These are phyloP conservation scores for Tuber aestivum DNA, from an alignment of 495 filamentous ascomycete genomes.

Conservation along the genomic window DNA sequence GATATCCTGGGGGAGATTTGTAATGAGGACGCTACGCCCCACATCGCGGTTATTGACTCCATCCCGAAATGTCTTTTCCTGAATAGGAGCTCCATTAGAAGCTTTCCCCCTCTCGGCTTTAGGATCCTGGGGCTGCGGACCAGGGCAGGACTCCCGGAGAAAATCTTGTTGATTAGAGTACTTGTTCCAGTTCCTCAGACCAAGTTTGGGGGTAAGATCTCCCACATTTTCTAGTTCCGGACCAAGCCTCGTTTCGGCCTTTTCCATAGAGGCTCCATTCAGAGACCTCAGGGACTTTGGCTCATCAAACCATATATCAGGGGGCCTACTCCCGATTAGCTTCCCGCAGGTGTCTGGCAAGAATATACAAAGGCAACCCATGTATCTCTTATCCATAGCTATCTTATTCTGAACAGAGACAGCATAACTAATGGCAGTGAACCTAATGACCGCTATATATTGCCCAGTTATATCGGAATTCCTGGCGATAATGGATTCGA, in stretches of 20 bases:
- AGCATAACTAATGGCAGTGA: slow-evolving; percentile 21
- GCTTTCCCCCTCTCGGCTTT: background rate
- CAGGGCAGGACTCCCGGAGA: background rate
- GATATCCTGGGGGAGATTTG: slow-evolving; percentile 25
- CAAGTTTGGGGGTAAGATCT: background rate
- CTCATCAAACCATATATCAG: slow-evolving; percentile 1
- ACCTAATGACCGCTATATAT: slow-evolving; percentile 14
- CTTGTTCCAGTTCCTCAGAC: background rate
- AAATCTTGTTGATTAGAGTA: background rate
- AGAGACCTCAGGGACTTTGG: background rate
- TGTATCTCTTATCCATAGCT: background rate
- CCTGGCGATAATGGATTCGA: slow-evolving; percentile 13
- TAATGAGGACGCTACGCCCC: slow-evolving; percentile 22
- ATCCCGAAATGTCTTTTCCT: slow-evolving; percentile 9
- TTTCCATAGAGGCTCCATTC: background rate
- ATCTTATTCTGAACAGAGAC: slow-evolving; percentile 11
- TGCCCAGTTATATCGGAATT: slow-evolving; percentile 16
- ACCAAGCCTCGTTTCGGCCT: background rate
- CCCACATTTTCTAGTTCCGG: background rate
- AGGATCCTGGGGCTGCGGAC: background rate
- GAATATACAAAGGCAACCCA: background rate
- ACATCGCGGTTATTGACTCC: slow-evolving; percentile 6
- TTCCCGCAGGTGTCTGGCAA: background rate
- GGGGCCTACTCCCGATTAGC: background rate
- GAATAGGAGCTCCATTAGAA: background rate